Base-by-base conservation (phyloP, 345 rosid genomes). In the Aurinia saxatilis region DNA sequence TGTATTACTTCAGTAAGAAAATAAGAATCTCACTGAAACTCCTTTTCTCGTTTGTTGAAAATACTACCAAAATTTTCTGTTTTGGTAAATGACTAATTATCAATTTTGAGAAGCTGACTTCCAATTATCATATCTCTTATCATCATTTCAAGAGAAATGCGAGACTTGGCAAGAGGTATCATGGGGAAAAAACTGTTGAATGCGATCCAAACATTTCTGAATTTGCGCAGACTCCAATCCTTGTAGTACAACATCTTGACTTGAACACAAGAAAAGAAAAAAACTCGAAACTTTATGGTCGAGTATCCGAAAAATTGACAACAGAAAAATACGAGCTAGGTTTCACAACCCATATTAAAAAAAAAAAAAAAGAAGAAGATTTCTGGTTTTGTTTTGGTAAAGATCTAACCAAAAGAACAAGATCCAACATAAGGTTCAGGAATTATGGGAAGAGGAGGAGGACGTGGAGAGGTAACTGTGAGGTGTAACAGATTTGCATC, bases 401-500 rank as follows among this genome's bases (percentile, higher is more conserved):
- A 21, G n/a, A n/a, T n/a, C n/a, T n/a, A n/a, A n/a, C n/a, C n/a
- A n/a, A n/a, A n/a, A n/a, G n/a, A n/a, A n/a, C n/a, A 44, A 0
- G 44, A 36, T 36, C 8, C 6, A 2, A 8, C 13, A 31, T 13
- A 1, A 16, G 11, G 14, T 21, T 53, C 57, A 57, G 44, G 42
- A 51, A 36, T 27, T 8, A 57, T 57, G 60, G 1, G 57, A 57
- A 45, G 75, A 71, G 13, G 75, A 71, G 10, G 75, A 63, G 1
- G 71, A 64, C 0, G 65, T 38, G 45, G 75, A 55, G 27, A 18
- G 19, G 58, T 50, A 33, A 11, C 30, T 25, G n/a, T 60, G 2
- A 30, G 39, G 48, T 39, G 60, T 11, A 50, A 57, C 0, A 36
- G 3, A 18, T 57, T 71, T 50, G 61, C 7, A 35, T 71, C 42